Base-by-base conservation (phyloP, 306 rosid species). In the Abrus precatorius region DNA sequence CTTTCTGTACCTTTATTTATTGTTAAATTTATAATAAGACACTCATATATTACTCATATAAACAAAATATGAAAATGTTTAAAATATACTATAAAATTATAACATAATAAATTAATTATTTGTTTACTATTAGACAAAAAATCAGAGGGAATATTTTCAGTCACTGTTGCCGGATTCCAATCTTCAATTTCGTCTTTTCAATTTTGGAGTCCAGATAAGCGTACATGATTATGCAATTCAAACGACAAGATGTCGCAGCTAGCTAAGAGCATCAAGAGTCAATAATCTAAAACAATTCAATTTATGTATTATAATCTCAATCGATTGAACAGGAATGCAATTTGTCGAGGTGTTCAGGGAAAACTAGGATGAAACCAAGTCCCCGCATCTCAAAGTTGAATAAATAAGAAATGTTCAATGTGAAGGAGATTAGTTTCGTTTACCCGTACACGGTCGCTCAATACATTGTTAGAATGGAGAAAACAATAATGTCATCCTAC, bases 381-480 rank as follows among this genome's bases (percentile, higher is more conserved):
- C 60, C 47, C 33, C 1, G 55, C 38, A 44, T 45, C 40, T 45
- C 40, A 3, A 67, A 33, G 63, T 33, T 49, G 50, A 63, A 75
- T 47, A 43, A 2, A 72, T 6, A 64, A 32, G 36, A 78, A 75
- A 38, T 57, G 52, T 73, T 29, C 60, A 64, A 56, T 65, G 27
- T 11, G 27, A 72, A 28, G 29, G 38, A 9, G n/a, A 77, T 12
- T 20, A 45, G 12, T 44, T 82, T 43, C 10, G 57, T 44, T 40
- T 62, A 34, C 68, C 7, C 11, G 38, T 64, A 14, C 30, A 60
- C 36, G 0, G 28, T 48, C 50, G 30, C 12, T 34, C 36, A 57
- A 63, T 64, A 55, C 14, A 77, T 38, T 34, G 79, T 55, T 34
- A 78, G 56, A 83, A 63, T 44, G 63, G 63, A 59, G 20, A 63